Evolutionary conservation across 305 asterid species (phyloP), one percentile per base, ranked within the genome.

Genomic region (Solanum hybrid): DNA sequence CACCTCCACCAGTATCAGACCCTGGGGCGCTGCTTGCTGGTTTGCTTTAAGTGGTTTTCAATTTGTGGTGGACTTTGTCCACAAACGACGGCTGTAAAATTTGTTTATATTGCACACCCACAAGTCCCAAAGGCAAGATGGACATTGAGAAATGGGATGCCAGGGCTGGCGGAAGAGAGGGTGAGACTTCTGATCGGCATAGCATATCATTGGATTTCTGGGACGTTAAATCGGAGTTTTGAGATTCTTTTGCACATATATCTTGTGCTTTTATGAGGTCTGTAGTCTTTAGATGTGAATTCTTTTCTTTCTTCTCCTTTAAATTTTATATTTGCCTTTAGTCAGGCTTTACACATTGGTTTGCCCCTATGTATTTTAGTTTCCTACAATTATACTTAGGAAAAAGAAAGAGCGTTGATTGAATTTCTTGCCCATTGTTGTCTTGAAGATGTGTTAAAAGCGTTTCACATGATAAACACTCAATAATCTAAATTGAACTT

Each of bases 21-120:
- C 99, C 99, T 0, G 99, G 95, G 67, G 97, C 97, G 42, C 92
- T 96, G 67, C 99, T 98, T 84, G 99, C 99, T 83, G 99, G 97
- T 91, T 94, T 98, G 93, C 95, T 98, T 88, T 97, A 95, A 95
- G 92, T 77, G 75, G 77, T 81, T 86, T 36, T 33, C 76, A 88
- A 87, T 90, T 86, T 71, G 86, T 26, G 85, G 71, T 37, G 67
- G 42, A 33, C 29, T 85, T 85, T 89, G 57, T 57, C 88, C 88
- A 57, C n/a, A 73, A 84, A 89, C 89, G 11, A 78, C 90, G 24
- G 77, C 79, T 92, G 94, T 93, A 92, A 92, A 92, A 93, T 89
- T 89, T 95, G 96, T 93, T 91, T 91, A 94, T 94, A 93, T 91
- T 84, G 92, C 93, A 87, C 79, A 87, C 92, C 93, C 12, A 87